Conservation (phyloP, 1,284 basidiomycete species). For the Trichosporon asahii region DNA sequence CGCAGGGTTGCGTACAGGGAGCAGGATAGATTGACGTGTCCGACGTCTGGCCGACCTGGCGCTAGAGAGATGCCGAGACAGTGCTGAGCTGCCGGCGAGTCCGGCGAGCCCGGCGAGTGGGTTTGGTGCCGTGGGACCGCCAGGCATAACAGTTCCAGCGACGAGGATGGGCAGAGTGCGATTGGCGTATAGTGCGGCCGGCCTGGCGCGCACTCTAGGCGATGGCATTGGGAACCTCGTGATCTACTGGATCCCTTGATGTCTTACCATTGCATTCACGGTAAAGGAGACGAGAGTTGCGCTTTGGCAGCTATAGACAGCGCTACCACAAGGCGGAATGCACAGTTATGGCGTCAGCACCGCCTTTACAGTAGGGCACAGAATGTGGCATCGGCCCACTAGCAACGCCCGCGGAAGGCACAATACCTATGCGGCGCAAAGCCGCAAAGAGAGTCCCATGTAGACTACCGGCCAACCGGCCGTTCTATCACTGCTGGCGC, state of each 20-base stretch:
- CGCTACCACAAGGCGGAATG: background rate
- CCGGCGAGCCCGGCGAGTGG: background rate
- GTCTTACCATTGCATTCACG: background rate
- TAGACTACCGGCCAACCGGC: background rate
- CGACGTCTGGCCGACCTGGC: background rate
- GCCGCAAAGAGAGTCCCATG: background rate
- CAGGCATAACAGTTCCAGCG: background rate
- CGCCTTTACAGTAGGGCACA: background rate
- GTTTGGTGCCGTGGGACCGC: background rate
- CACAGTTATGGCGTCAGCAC: background rate
- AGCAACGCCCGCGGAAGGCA: background rate
- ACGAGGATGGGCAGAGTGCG: background rate
- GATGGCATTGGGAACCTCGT: background rate
- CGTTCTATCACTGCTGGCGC: background rate
- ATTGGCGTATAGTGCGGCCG: background rate
- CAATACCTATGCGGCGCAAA: background rate
- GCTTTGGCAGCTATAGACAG: background rate
- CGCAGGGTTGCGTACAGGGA: background rate
- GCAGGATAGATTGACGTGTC: background rate
- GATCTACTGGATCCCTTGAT: background rate
- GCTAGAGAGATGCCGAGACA: constrained; percentile 4
- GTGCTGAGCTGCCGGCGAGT: background rate
- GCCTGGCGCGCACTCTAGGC: background rate
- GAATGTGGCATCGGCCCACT: too few species aligned
- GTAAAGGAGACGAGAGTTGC: background rate